Evolutionary conservation across 192 early-diverging fungal genomes (phyloP), one percentile per base, ranked within the genome.

Genomic region (Umbelopsis vinacea): DNA sequence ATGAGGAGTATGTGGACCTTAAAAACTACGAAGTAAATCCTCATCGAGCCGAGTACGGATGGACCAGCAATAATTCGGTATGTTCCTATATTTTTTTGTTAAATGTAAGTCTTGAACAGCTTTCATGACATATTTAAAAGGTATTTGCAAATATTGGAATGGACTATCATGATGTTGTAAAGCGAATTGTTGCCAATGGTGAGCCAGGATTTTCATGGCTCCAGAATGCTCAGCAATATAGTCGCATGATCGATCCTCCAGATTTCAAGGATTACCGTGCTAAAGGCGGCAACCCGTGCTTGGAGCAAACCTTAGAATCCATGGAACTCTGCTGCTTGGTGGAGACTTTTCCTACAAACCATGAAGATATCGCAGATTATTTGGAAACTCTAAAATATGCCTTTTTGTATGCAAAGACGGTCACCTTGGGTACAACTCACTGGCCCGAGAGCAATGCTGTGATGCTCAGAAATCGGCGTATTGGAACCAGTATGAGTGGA

Each of bases 171-270:
- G 73, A 69, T 19, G 45, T 79, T 11, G 72, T 75, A 19, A 52
- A 71, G 40, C 75, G 81, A 0, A 74, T 85, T 14, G 60, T 26
- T n/a, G 48, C 10, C 0, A 85, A 85, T 48, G 83, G 83, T 63
- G 83, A 85, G 67, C 83, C 83, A 2, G 83, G 83, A 14, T 78
- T 85, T 52, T 76, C 78, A 48, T 85, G 83, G 83, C 75, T 85
- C 69, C 67, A 83, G 29, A 83, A 85, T 57, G 81, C 83, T 0
- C 71, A 68, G 33, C 14, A 17, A 19, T 84, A 68, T 45, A 71
- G 78, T n/a, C 76, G 82, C 47, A 81, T 84, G 82, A 55, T 45
- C 19, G 82, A 74, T 14, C 40, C 23, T 21, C 73, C 73, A 21
- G 74, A 74, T 40, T 21, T 66, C 24, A 72, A 81, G 23, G 83